Evolutionary conservation across 2,329 filamentous ascomycete genomes (phyloP).

Genomic region (Hirsutella thompsonii): DNA sequence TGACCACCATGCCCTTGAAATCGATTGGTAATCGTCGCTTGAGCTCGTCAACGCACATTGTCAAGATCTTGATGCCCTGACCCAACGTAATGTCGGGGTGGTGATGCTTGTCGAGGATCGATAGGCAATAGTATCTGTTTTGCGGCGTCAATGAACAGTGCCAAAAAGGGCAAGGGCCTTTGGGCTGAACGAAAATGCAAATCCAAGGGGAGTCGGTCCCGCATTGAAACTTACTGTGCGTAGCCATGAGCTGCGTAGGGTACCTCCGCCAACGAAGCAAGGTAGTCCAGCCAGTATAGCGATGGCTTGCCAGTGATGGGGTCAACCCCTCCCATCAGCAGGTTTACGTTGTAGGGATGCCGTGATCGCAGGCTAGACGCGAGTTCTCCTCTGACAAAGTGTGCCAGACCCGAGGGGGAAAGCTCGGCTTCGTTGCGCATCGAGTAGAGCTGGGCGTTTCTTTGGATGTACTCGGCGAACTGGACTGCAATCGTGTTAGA

Average conservation of each 20-base stretch:
- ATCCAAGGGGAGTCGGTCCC: too few species aligned
- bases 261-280: slow-evolving; percentile 74
- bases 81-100: slow-evolving; percentile 85
- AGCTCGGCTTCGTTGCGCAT: slow-evolving; percentile 96
- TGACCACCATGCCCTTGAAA: slow-evolving; percentile 94
- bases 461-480: slow-evolving; percentile 98
- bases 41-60: slow-evolving; percentile 92
- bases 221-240: slow-evolving; percentile 59
- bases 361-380: slow-evolving; percentile 81
- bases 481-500: slow-evolving; percentile 52
- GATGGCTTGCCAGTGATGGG: slow-evolving; percentile 82
- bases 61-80: slow-evolving; percentile 82
- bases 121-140: slow-evolving; percentile 85
- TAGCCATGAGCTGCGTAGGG: slow-evolving; percentile 97
- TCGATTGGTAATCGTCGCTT: slow-evolving; percentile 95
- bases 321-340: slow-evolving; percentile 88
- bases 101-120: slow-evolving; percentile 96
- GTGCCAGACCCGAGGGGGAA: slow-evolving; percentile 74
- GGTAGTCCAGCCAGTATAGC: slow-evolving; percentile 95
- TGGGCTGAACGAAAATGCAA: too few species aligned
- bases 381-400: slow-evolving; percentile 89
- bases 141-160: slow-evolving; percentile 1
- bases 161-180: too few species aligned
- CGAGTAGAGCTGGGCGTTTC: slow-evolving; percentile 93
- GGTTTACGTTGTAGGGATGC: slow-evolving; percentile 93